These are phyloP conservation scores for Dryadomyces sulphureus DNA, from an alignment of 2,329 filamentous ascomycete genomes.

Conservation along the genomic window DNA sequence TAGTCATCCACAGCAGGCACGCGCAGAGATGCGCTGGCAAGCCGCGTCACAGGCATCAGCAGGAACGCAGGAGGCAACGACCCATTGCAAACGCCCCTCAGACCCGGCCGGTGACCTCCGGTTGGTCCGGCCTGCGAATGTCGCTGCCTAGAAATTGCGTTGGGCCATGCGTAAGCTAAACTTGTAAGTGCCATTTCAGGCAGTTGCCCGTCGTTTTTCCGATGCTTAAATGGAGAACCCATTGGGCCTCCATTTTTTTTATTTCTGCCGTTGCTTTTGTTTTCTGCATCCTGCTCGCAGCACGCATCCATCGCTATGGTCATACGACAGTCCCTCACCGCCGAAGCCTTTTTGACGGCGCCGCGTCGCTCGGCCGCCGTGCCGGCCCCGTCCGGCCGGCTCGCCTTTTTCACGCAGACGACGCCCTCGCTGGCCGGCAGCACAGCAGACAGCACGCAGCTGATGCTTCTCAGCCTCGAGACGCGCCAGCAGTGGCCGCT, in stretches of 20 bases:
- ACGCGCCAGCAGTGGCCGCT: constrained; percentile 14
- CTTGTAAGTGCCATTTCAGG: not conserved
- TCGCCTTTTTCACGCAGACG: constrained; percentile 22
- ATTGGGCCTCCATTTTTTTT: not conserved
- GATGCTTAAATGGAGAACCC: not conserved
- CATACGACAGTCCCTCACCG: constrained; percentile 12
- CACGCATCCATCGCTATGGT: constrained; percentile 6
- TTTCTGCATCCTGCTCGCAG: not conserved
- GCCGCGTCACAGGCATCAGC: too few species aligned
- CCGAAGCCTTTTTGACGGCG: constrained; percentile 11
- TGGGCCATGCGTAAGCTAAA: not conserved
- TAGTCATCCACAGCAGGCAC: too few species aligned
- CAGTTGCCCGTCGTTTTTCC: not conserved
- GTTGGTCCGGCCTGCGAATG: not conserved
- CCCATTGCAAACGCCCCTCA: not conserved
- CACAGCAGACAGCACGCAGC: constrained; percentile 16
- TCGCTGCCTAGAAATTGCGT: not conserved
- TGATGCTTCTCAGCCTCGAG: constrained; percentile 20
- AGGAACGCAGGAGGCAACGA: too few species aligned
- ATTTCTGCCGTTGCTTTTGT: not conserved
- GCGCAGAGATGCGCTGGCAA: not conserved
- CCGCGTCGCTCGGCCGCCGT: constrained; percentile 15
- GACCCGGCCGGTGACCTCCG: not conserved
- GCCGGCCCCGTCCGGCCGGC: constrained; percentile 22
- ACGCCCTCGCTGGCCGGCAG: constrained; percentile 17